Evolutionary conservation across 257 asterid genomes (phyloP), one percentile per base, ranked within the genome.

Genomic region (Eustoma russellianum): DNA sequence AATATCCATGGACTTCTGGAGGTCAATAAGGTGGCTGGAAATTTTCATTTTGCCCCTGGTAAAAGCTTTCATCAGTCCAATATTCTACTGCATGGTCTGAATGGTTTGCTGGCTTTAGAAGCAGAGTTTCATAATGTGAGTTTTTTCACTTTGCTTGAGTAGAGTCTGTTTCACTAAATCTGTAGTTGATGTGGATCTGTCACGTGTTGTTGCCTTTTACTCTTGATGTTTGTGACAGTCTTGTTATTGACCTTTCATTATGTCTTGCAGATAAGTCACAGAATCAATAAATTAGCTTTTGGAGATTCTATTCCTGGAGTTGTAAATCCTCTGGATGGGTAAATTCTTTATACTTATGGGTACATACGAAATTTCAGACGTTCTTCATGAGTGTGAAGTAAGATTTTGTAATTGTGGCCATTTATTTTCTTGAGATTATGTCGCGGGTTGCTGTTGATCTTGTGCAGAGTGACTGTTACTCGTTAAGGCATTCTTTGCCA

Each of bases 11-110:
- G 99, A 63, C 76, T 93, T 65, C 71, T 92, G 64, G 99, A 78
- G 79, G 97, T 92, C 52, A 88, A 92, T 71, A 85, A 77, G 76
- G 99, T 92, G 68, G 99, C 99, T 63, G 99, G 97, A 64, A 92
- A 81, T 76, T 92, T 59, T 97, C 88, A 68, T 81, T 92, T 77
- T 38, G 66, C 83, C 56, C 75, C 86, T 6, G 99, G 99, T 40
- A 92, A 83, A 82, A 85, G 95, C 80, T 70, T 92, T 75, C 87
- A 71, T 67, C 88, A 81, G 18, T 67, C 85, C 52, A 72, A 50
- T 68, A 24, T 69, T 50, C 74, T 65, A 56, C 70, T 85, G 78
- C 68, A 73, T 12, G 95, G 88, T 59, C 70, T 85, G 78, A 67
- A 73, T 14, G 95, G 85, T 66, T 75, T 92, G 73, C 74, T 92